Base-by-base conservation (phyloP, 2,329 filamentous ascomycete genomes). In the Pezicula carpinea region DNA sequence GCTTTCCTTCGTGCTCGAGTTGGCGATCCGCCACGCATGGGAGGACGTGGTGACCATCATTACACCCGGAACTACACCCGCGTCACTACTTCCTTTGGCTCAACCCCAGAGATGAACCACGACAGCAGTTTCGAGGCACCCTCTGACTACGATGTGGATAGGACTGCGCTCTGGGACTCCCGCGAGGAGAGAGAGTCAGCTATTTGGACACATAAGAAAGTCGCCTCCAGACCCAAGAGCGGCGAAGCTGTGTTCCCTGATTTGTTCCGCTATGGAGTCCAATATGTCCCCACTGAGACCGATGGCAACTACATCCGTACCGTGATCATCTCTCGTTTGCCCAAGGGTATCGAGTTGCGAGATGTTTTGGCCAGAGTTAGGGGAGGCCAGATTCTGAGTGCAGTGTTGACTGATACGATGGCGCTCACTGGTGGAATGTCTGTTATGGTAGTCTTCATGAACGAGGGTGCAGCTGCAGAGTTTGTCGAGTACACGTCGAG, bases 361-460 rank as follows among this genome's bases (percentile, higher is more conserved):
- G 57, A 61, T 39, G 50, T 63, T 2, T 35, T 63, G 13, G 44
- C 42, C 1, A 43, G 54, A 10, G 54, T 61, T 23, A 26, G 57
- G 31, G 59, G 58, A 7, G 60, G 59, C 2, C 46, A 53, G 22
- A 35, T 63, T 2, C 15, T 57, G 4, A 40, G 40, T 36, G 46
- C 53, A n/a, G 22, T 36, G 7, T 15, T 60, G 21, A 3, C 55
- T 13, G 35, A 56, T 17, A 52, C 47, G 4, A 19, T 19, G 13
- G 35, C 19, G 4, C 33, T 54, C 3, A 50, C 39, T 2, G 53
- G 52, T 5, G 44, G 39, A 2, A 49, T 53, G 35, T 52, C 43
- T 15, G 59, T 51, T 1, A n/a, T 58, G 15, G 36, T 63, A 17
- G 48, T 52, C 2, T 63, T 62, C 43, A 33, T 55, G 5, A 36